These are phyloP conservation scores for Chaetomiaceae sp. DNA, from an alignment of 2,329 filamentous ascomycete genomes.

Conservation along the genomic window DNA sequence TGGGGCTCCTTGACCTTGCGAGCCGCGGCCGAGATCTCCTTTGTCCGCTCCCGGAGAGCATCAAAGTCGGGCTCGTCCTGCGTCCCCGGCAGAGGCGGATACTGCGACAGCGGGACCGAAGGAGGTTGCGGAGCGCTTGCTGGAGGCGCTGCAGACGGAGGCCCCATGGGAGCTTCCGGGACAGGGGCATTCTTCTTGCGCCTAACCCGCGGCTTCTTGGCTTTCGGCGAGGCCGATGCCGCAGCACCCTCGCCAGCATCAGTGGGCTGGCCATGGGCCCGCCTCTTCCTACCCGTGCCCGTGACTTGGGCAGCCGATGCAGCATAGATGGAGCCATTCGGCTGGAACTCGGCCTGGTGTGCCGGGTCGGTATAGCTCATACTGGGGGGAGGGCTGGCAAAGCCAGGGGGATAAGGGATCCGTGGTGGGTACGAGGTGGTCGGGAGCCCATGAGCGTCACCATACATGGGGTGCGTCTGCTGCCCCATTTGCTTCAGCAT, in stretches of 20 bases:
- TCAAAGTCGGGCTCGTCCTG: constrained; percentile 27
- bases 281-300: constrained; percentile 18
- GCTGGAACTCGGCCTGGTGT: constrained; percentile 8
- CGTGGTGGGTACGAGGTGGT: constrained; percentile 7
- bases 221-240: constrained; percentile 2
- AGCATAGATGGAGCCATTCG: constrained; percentile 20
- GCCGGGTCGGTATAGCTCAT: constrained; percentile 10
- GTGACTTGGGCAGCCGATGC: constrained; percentile 21
- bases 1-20: constrained; percentile 33
- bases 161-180: constrained; percentile 10
- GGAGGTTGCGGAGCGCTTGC: constrained; percentile 5
- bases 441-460: not conserved
- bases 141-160: constrained; percentile 3
- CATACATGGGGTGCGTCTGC: not conserved
- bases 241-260: constrained; percentile 1
- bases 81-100: constrained; percentile 19
- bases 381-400: constrained; percentile 2
- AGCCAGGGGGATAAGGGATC: constrained; percentile 16
- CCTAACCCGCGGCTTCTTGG: constrained; percentile 20
- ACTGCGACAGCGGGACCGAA: constrained; percentile 17
- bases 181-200: constrained; percentile 20
- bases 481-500: constrained; percentile 12
- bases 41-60: constrained; percentile 24
- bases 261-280: constrained; percentile 2
- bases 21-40: constrained; percentile 28